These are phyloP conservation scores for Cercophora scortea DNA, from an alignment of 495 filamentous ascomycete species.

Conservation along the genomic window DNA sequence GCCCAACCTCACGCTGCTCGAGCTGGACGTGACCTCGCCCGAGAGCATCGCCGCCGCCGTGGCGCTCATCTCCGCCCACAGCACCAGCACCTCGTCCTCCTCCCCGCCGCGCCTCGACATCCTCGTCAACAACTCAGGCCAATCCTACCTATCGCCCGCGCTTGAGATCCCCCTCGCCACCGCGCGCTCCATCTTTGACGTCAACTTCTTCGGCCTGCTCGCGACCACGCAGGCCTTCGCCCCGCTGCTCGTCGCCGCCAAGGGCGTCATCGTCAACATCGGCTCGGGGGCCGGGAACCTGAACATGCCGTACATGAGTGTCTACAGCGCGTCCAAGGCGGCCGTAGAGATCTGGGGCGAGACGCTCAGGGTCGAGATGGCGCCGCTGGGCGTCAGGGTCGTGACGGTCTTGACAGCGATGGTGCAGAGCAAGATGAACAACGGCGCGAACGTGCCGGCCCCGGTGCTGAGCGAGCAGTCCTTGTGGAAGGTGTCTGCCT, in stretches of 20 bases:
- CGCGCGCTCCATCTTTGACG: conserved; percentile 27
- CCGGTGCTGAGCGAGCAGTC: conserved; percentile 9
- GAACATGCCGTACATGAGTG: conserved; percentile 29
- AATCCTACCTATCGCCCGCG: conserved; percentile 21
- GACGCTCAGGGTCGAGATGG: conserved; percentile 38
- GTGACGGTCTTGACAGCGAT: conserved; percentile 19
- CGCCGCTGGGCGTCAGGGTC: conserved; percentile 36
- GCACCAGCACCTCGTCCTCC: conserved; percentile 9
- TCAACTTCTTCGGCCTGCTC: conserved; percentile 37
- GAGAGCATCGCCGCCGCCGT: conserved; percentile 8
- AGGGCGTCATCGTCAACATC: conserved; percentile 40
- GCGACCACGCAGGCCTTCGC: conserved; percentile 39
- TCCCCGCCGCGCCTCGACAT: conserved; percentile 16
- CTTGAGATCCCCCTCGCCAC: conserved; percentile 24
- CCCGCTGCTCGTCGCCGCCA: conserved; percentile 34
- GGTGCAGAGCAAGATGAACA: conserved; percentile 13
- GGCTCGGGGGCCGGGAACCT: conserved; percentile 36
- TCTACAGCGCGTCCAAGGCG: conserved; percentile 41
- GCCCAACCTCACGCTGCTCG: conserved; percentile 16
- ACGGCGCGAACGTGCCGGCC: conserved; percentile 5
- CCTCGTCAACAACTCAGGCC: conserved; percentile 37
- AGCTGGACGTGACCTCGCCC: conserved; percentile 15
- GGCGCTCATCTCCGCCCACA: conserved; percentile 15
- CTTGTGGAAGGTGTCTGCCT: conserved; percentile 3
- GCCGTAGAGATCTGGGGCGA: conserved; percentile 34